Percentiles rank a stretch among this genome's conserved stretches.
Evolutionary conservation across 441 rosid genomes (phyloP).

Genomic region (Metrosideros polymorpha): DNA sequence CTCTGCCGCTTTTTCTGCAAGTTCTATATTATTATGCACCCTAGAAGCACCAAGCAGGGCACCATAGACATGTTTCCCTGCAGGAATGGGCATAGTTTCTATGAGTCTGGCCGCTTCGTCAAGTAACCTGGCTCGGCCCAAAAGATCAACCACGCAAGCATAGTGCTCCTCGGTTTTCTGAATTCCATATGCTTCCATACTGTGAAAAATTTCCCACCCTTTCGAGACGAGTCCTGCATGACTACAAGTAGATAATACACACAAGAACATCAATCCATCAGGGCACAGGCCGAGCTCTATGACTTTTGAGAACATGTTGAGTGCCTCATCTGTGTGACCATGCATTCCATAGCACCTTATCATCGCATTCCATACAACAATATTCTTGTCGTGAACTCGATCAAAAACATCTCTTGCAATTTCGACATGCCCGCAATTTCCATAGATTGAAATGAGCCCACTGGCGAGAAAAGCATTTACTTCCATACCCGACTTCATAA

Average conservation of each 20-base stretch:
- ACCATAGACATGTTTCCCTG: constrained; percentile 3
- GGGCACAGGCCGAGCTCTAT: background rate
- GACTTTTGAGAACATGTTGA: background rate
- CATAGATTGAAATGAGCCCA: constrained; percentile 3
- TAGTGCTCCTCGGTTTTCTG: background rate
- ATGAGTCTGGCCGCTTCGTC: background rate
- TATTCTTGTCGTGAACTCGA: background rate
- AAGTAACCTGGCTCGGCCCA: background rate
- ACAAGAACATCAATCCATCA: background rate
- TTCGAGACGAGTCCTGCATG: background rate
- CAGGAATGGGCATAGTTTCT: background rate
- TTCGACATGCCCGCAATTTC: background rate
- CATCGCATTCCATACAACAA: constrained; percentile 1
- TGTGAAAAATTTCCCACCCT: background rate
- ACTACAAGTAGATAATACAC: background rate
- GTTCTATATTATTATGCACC: background rate
- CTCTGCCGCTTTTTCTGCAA: background rate
- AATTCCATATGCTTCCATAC: background rate
- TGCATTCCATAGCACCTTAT: constrained; percentile 3
- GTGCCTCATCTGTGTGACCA: background rate
- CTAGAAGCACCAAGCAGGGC: constrained; percentile 4
- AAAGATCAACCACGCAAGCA: constrained; percentile 4
- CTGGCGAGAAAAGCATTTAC: background rate
- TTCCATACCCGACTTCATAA: background rate
- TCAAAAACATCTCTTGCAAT: background rate